Conservation (phyloP, 768 basidiomycete genomes). For the Lactifluus pinguis region DNA sequence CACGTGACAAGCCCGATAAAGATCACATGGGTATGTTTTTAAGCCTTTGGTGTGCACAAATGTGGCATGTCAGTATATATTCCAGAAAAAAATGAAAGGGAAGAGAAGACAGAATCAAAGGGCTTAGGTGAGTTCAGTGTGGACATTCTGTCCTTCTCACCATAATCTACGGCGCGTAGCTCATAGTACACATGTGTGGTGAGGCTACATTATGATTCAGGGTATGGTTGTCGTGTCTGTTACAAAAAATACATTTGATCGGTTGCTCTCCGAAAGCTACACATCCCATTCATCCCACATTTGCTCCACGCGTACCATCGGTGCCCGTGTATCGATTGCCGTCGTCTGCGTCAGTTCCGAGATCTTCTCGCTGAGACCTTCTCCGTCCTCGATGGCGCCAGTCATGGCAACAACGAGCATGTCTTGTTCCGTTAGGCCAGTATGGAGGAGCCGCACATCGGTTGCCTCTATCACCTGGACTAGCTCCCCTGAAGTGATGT, state of each 20-base stretch:
- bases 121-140: too few species aligned
- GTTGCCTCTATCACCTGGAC: slow-evolving; percentile 75
- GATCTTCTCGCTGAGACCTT: slow-evolving; percentile 52
- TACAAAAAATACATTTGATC: background rate
- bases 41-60: too few species aligned
- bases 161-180: background rate
- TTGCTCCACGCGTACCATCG: slow-evolving; percentile 7
- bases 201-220: background rate
- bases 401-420: slow-evolving; percentile 56
- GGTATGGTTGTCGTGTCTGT: background rate
- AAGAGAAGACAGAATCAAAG: too few species aligned
- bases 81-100: too few species aligned
- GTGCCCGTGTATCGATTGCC: slow-evolving; percentile 33
- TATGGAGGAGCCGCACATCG: slow-evolving; percentile 60
- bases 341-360: slow-evolving; percentile 62
- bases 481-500: slow-evolving; percentile 52
- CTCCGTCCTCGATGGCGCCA: slow-evolving; percentile 47
- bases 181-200: background rate
- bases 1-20: too few species aligned
- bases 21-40: too few species aligned
- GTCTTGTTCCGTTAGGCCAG: slow-evolving; percentile 34
- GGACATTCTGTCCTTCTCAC: too few species aligned
- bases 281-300: slow-evolving; percentile 21
- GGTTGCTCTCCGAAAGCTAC: background rate
- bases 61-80: too few species aligned